Conservation (phyloP, 1,139 yeast species). For the Hanseniaspora gamundiae region DNA sequence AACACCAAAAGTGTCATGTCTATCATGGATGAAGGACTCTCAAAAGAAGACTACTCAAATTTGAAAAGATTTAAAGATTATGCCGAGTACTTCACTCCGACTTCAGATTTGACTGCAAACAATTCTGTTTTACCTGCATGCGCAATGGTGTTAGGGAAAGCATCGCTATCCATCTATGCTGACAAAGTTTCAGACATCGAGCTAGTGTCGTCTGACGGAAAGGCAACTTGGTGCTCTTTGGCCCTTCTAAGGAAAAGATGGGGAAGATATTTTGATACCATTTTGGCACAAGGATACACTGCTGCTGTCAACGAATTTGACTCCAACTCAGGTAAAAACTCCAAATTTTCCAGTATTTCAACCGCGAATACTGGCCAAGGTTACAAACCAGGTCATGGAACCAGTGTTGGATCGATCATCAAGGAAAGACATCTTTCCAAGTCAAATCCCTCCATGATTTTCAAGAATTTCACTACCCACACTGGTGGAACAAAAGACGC, state of each 20-base stretch:
- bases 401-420: not conserved
- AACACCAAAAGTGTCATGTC: not conserved
- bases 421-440: slow-evolving; percentile 5
- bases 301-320: slow-evolving; percentile 35
- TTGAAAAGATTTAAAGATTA: slow-evolving; percentile 43
- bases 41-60: not conserved
- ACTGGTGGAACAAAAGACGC: too few species aligned
- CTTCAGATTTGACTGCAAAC: slow-evolving; percentile 50
- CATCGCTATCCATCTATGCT: slow-evolving; percentile 58
- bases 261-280: slow-evolving; percentile 56
- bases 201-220: slow-evolving; percentile 54
- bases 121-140: slow-evolving; percentile 62
- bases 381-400: not conserved
- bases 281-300: slow-evolving; percentile 53
- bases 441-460: not conserved
- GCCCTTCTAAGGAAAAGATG: slow-evolving; percentile 55
- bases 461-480: not conserved
- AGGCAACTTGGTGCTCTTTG: slow-evolving; percentile 48
- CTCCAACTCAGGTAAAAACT: not conserved
- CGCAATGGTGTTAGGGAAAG: slow-evolving; percentile 65
- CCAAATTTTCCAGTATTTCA: slow-evolving; percentile 7
- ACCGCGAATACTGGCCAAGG: not conserved
- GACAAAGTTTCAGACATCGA: slow-evolving; percentile 59
- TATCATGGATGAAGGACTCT: not conserved
- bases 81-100: slow-evolving; percentile 67